Evolutionary conservation across 2,329 filamentous ascomycete genomes (phyloP).

Genomic region (Scorias spongiosa): DNA sequence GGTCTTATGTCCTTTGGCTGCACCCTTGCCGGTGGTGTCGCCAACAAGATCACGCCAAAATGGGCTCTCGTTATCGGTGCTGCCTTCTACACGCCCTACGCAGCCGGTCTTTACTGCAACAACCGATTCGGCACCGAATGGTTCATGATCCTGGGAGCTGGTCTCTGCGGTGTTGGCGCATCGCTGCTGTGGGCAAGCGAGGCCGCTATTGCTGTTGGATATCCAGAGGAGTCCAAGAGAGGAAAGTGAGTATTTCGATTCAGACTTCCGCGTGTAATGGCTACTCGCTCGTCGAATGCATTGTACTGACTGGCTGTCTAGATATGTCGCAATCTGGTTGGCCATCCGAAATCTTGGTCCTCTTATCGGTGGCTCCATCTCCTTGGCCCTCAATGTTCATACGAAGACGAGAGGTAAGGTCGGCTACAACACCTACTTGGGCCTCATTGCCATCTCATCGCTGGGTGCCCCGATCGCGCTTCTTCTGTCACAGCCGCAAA

Average conservation of each 20-base stretch:
- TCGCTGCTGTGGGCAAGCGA: conserved; percentile 38
- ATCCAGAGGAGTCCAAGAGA: conserved; percentile 32
- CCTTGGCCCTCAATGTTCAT: too few relatives aligned
- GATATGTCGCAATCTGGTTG: too few relatives aligned
- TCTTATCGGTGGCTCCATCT: too few relatives aligned
- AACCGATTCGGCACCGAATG: conserved; percentile 37
- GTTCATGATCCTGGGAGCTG: conserved; percentile 36
- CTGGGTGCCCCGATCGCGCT: too few relatives aligned
- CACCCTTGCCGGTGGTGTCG: conserved; percentile 3
- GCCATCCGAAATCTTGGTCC: too few relatives aligned
- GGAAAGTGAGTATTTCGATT: conserved; percentile 19
- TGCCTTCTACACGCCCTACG: conserved; percentile 34
- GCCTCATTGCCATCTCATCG: too few relatives aligned
- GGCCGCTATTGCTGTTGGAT: conserved; percentile 35
- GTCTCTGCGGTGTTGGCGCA: conserved; percentile 33
- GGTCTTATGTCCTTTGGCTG: conserved; percentile 6
- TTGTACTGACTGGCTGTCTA: too few relatives aligned
- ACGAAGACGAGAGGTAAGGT: too few relatives aligned
- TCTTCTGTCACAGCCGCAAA: conserved; percentile 22
- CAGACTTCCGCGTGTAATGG: too few relatives aligned
- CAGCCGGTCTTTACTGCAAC: conserved; percentile 34
- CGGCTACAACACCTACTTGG: too few relatives aligned
- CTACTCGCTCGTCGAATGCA: too few relatives aligned
- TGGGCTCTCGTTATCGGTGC: conserved; percentile 32
- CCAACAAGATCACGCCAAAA: conserved; percentile 28